Base-by-base conservation (phyloP, 2,329 filamentous ascomycete genomes). In the Talaromyces sp. region DNA sequence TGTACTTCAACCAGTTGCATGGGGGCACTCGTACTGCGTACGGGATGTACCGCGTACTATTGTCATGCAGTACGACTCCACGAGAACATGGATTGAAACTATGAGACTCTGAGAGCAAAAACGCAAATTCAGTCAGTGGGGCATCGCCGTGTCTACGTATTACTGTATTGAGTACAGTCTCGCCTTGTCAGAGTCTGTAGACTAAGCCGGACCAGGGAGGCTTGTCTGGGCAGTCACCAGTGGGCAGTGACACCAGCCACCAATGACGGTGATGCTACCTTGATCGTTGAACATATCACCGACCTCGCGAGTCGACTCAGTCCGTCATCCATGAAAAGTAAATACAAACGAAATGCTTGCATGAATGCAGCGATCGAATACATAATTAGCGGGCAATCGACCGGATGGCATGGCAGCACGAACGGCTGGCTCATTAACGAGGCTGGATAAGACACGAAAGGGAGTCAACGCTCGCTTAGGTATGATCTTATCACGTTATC, bases 31-130 rank as follows among this genome's bases (percentile, higher is more conserved):
- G 49, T 54, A 53, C 34, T 15, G 49, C 49, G 27, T 31, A 53
- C 47, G 25, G 43, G 43, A 45, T 11, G 49, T 31, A 34, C 29
- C n/a, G 27, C 27, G 53, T 36, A 56, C 31, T 36, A 25, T 56
- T 56, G 11, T 56, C n/a, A 56, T 56, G 53, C 51, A 56, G 51
- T 56, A 56, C 51, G 29, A 56, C 51, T 56, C 29, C 53, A 36
- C 17, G 51, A 29, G 29, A 31, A 36, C n/a, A 19, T 31, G 19
- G 29, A 54, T 31, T 34, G 29, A 54, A 36, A 54, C 27, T 31
- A 36, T 4, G 31, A 36, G 5, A 36, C 27, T 43, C 40, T 17
- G 6, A 51, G 25, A 29, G 11, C 19, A 15, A 56, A 56, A 22
- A 56, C 5, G 51, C 34, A 11, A 54, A 56, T 56, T 36, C 53